These are phyloP conservation scores for Rhynchospora breviuscula DNA, from an alignment of 176 grass and related monocot genomes.

Conservation along the genomic window DNA sequence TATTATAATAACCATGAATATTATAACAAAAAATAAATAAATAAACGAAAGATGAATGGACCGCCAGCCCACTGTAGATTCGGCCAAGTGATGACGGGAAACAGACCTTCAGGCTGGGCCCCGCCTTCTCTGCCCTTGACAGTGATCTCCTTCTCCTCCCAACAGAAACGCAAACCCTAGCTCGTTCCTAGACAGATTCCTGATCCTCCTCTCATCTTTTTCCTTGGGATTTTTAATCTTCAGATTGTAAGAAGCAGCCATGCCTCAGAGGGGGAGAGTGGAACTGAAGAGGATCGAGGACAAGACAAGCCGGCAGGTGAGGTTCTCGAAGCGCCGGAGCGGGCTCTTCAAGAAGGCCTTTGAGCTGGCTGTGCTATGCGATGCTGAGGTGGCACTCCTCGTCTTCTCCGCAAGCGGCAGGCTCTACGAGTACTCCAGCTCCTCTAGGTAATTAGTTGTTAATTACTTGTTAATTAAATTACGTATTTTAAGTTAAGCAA, in stretches of 20 bases:
- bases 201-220: neutral
- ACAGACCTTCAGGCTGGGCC: neutral
- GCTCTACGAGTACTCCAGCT: constrained; percentile 37
- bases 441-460: constrained; percentile 26
- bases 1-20: too few species aligned
- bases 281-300: constrained; percentile 65
- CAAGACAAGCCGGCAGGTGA: constrained; percentile 62
- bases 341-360: constrained; percentile 64
- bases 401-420: constrained; percentile 58
- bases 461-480: too few species aligned
- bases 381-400: constrained; percentile 49
- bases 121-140: neutral
- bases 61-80: neutral
- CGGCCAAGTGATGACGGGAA: too few species aligned
- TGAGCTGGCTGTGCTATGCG: constrained; percentile 63
- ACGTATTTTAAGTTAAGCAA: too few species aligned
- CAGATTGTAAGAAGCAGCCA: neutral
- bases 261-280: constrained; percentile 34
- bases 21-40: too few species aligned
- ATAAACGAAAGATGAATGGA: neutral
- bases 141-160: neutral
- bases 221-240: neutral
- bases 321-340: constrained; percentile 60
- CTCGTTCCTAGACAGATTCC: neutral
- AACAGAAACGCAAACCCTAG: neutral